Conservation (phyloP, 176 grass and related monocot species). For the Leersia perrieri region DNA sequence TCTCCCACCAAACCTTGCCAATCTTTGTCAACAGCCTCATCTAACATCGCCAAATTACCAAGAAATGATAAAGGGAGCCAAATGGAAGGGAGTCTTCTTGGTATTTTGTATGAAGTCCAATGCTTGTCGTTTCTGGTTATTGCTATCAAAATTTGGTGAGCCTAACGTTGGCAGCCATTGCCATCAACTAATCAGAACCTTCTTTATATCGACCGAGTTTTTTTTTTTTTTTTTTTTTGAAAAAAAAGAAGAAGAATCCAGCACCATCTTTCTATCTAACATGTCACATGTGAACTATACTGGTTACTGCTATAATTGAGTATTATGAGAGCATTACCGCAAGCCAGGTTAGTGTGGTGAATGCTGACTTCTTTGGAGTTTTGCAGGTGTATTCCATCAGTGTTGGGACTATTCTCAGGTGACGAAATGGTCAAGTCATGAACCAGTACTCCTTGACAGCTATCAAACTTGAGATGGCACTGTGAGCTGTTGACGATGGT, state of each 20-base stretch:
- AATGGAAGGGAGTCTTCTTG: not conserved
- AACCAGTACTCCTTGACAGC: constrained; percentile 72
- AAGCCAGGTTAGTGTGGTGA: constrained; percentile 74
- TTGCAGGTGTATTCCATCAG: constrained; percentile 95
- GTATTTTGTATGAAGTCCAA: not conserved
- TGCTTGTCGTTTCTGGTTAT: not conserved
- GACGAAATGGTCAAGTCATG: constrained; percentile 76
- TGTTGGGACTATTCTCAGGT: constrained; percentile 86
- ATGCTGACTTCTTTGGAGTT: constrained; percentile 85
- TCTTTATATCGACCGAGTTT: not conserved
- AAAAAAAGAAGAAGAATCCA: not conserved
- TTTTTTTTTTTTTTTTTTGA: not conserved
- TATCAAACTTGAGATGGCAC: constrained; percentile 96
- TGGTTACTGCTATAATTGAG: constrained; percentile 2
- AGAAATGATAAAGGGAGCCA: not conserved
- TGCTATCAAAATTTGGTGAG: not conserved
- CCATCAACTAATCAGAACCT: not conserved
- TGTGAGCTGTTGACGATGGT: constrained; percentile 88
- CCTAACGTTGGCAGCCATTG: not conserved
- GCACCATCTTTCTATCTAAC: not conserved
- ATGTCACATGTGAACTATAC: not conserved
- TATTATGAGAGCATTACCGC: constrained; percentile 46
- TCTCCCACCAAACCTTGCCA: not conserved
- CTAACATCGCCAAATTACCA: not conserved
- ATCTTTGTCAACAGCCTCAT: not conserved